Evolutionary conservation across 805 yeast species (phyloP).

Genomic region (Pichia ethanolica): DNA sequence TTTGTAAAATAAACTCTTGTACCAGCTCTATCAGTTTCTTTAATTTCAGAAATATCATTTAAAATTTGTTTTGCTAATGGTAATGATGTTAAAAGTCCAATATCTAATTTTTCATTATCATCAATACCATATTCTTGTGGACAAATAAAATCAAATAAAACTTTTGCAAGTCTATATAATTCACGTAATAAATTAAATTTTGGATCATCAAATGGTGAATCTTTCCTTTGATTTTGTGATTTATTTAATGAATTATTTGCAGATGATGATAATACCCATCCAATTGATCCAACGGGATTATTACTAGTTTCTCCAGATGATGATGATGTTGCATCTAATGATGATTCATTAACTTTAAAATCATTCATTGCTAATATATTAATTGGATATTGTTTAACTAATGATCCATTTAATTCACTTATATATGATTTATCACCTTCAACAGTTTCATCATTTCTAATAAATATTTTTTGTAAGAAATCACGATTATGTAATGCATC

Average conservation of each 20-base stretch:
- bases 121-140: conserved; percentile 98
- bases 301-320: conserved; percentile 14
- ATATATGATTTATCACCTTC: conserved; percentile 17
- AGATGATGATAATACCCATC: conserved; percentile 51
- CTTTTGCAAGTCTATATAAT: conserved; percentile 82
- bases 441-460: conserved; percentile 39
- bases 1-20: conserved; percentile 89
- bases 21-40: conserved; percentile 71
- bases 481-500: conserved; percentile 94
- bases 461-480: conserved; percentile 75
- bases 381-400: conserved; percentile 67
- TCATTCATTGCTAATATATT: conserved; percentile 70
- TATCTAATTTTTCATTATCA: conserved; percentile 90
- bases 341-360: conserved; percentile 49
- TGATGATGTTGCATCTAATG: conserved; percentile 20
- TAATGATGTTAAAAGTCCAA: conserved; percentile 87
- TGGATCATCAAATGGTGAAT: conserved; percentile 65
- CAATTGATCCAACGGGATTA: conserved; percentile 54
- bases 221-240: conserved; percentile 10
- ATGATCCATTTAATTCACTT: conserved; percentile 38
- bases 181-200: conserved; percentile 78
- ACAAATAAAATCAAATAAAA: conserved; percentile 91
- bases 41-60: conserved; percentile 72
- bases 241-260: conserved; percentile 22
- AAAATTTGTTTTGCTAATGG: conserved; percentile 88